Percentiles rank a stretch among this genome's conserved stretches.
Conservation (phyloP, 2,329 filamentous ascomycete genomes). For the Xylariales sp. region DNA sequence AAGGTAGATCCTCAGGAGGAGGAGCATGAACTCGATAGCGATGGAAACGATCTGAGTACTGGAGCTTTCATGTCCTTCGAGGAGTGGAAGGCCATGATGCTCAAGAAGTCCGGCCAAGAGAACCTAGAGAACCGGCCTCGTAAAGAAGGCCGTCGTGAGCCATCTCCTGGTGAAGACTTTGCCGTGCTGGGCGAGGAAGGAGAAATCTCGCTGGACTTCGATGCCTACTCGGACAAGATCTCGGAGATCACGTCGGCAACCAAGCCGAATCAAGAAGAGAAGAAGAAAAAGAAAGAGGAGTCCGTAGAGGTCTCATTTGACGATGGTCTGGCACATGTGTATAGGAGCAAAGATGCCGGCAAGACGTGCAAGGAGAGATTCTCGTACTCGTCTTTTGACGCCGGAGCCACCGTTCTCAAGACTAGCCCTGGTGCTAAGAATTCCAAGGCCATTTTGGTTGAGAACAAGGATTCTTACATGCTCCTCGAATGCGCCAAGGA, state of each 20-base stretch:
- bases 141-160: slow-evolving; percentile 46
- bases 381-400: slow-evolving; percentile 96
- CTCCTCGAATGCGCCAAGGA: slow-evolving; percentile 80
- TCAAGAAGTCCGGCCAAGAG: slow-evolving; percentile 77
- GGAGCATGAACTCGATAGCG: slow-evolving; percentile 59
- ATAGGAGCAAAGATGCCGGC: slow-evolving; percentile 85
- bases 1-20: too few species aligned
- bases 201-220: slow-evolving; percentile 66
- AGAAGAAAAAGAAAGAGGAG: slow-evolving; percentile 23
- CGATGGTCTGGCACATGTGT: slow-evolving; percentile 46
- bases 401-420: slow-evolving; percentile 88
- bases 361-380: slow-evolving; percentile 97
- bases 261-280: slow-evolving; percentile 19
- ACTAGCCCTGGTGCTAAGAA: slow-evolving; percentile 84
- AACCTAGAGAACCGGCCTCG: slow-evolving; percentile 61
- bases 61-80: slow-evolving; percentile 90
- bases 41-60: slow-evolving; percentile 52
- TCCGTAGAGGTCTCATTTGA: slow-evolving; percentile 40
- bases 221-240: slow-evolving; percentile 41
- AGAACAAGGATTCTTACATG: slow-evolving; percentile 99
- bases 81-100: slow-evolving; percentile 94
- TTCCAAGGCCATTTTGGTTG: slow-evolving; percentile 79
- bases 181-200: slow-evolving; percentile 81
- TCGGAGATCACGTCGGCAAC: slow-evolving; percentile 35
- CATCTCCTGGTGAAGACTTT: slow-evolving; percentile 57